Base-by-base conservation (phyloP, 768 basidiomycete genomes). In the Lanmaoa pseudosensibilis region DNA sequence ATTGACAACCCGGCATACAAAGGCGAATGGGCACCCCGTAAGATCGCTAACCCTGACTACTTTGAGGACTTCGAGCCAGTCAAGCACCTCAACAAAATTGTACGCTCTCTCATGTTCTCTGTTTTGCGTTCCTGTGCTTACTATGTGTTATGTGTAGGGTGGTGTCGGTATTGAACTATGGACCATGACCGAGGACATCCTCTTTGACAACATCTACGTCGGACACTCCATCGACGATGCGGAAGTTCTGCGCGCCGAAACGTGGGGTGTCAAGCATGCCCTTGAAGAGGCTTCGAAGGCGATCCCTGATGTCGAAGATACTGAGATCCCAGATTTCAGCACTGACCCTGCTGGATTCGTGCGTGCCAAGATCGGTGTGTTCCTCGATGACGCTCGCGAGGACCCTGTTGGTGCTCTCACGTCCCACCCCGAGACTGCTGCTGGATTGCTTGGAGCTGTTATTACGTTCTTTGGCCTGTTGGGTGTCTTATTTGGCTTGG, bases 1-100 rank as follows among this genome's bases (percentile, higher is more conserved):
- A 91, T 98, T 68, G 88, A 94, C 76, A 98, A 99, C 84, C 97
- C 97, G 18, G 94, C 76, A 41, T 99, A 98, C 88, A 96, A 90
- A 75, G 97, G 97, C 66, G 80, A 84, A 58, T 99, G 97, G 97
- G 80, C 85, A 36, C 92, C 97, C 49, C 84, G 86, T 64, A 87
- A 91, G 85, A 94, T 99, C 64, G 50, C 85, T 69, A 98, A 98
- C 84, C 92, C 95, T 13, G 77, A 77, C 68, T 97, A 80, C 83
- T 99, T 90, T 74, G 92, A 96, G 76, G 97, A 98, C 71, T 71
- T 77, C 52, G 83, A 77, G 53, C 94, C 94, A 7, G 82, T 92
- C 63, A 88, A 93, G 79, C 79, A 76, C 73, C 83, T 99, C 48
- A 79, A 83, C 65, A 91, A 92, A 74, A 96, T 99, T 69, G 90